Conservation (phyloP, 495 filamentous ascomycete genomes). For the Penicillium diatomitis region DNA sequence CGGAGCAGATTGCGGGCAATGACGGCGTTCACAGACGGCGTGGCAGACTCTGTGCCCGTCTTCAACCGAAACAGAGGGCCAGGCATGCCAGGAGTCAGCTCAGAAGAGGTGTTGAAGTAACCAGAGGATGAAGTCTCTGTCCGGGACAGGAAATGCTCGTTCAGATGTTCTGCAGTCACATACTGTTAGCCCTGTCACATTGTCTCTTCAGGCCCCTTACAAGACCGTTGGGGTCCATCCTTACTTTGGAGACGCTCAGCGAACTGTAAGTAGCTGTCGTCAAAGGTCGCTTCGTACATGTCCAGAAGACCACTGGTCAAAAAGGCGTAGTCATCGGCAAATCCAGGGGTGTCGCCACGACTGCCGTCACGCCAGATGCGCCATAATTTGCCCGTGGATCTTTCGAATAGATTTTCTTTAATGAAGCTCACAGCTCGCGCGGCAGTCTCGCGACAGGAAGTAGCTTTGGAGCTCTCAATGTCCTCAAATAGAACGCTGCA, state of each 20-base stretch:
- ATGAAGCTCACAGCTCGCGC: constrained; percentile 68
- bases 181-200: too few relatives aligned
- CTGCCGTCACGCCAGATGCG: constrained; percentile 65
- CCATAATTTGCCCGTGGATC: constrained; percentile 50
- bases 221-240: constrained; percentile 2
- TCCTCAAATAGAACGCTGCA: constrained; percentile 56
- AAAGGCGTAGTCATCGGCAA: constrained; percentile 95
- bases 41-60: constrained; percentile 83
- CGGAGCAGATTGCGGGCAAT: constrained; percentile 77
- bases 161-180: constrained; percentile 47
- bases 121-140: constrained; percentile 43
- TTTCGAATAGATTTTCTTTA: constrained; percentile 65
- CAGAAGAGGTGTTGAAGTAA: constrained; percentile 77
- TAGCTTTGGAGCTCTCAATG: constrained; percentile 48
- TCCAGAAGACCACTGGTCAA: constrained; percentile 76
- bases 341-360: constrained; percentile 60
- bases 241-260: constrained; percentile 75
- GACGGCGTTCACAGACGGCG: constrained; percentile 81
- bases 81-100: constrained; percentile 54
- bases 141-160: constrained; percentile 57
- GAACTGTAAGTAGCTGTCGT: constrained; percentile 70
- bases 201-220: too few relatives aligned
- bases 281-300: constrained; percentile 80
- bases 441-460: constrained; percentile 54
- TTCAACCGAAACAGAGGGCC: constrained; percentile 83